Conservation (phyloP, 2,329 filamentous ascomycete genomes). For the Alternaria sp. region DNA sequence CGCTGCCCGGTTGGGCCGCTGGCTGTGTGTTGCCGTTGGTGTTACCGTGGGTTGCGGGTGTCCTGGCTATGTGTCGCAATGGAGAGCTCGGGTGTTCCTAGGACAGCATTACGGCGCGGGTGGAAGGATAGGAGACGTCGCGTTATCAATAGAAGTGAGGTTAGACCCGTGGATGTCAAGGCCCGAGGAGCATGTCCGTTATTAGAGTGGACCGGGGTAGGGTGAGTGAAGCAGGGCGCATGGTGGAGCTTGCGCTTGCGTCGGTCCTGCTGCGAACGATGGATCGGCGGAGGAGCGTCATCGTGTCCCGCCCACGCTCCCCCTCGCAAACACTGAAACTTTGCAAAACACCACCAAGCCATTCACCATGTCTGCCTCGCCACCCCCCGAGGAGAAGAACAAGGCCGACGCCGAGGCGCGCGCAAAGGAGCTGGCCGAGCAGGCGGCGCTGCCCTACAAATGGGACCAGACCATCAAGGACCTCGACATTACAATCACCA, state of each 20-base stretch:
- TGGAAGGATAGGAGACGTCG: conserved; percentile 27
- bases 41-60: conserved; percentile 14
- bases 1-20: conserved; percentile 25
- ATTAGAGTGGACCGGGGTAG: conserved; percentile 23
- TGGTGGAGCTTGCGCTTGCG: conserved; percentile 22
- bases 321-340: conserved; percentile 21
- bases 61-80: conserved; percentile 23
- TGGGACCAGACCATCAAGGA: conserved; percentile 95
- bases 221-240: conserved; percentile 27
- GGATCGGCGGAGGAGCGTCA: conserved; percentile 25
- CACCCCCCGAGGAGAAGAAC: conserved; percentile 63
- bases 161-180: conserved; percentile 21
- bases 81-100: conserved; percentile 28
- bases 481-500: conserved; percentile 78
- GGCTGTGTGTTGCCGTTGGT: conserved; percentile 19
- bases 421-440: conserved; percentile 83
- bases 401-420: conserved; percentile 66
- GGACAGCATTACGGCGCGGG: conserved; percentile 39
- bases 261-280: conserved; percentile 18
- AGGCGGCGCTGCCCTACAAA: conserved; percentile 92
- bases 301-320: conserved; percentile 18
- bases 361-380: conserved; percentile 52
- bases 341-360: conserved; percentile 15
- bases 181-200: conserved; percentile 26
- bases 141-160: conserved; percentile 27